Base-by-base conservation (phyloP, 1,139 yeast species). In the Sugiyamaella japonica region DNA sequence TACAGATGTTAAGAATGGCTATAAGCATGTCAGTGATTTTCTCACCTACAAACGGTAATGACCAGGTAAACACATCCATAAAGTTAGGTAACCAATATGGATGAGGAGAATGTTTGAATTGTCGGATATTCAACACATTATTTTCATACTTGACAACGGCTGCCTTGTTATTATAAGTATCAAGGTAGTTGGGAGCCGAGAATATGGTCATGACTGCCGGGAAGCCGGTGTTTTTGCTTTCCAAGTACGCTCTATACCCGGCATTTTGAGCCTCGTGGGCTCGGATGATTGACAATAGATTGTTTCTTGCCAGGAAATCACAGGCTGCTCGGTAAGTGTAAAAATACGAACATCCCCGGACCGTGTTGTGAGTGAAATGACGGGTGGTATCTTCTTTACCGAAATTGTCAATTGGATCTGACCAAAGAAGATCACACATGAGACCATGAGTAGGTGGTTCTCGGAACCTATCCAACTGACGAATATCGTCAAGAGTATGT, bases 181-280 rank as follows among this genome's bases (percentile, higher is more conserved):
- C 99, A 68, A 91, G 78, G 72, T 93, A 93, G 72, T 93, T 93
- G 4, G 99, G 99, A 0, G 99, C 99, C 56, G 95, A 86, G 72
- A 93, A 93, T 75, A 93, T 84, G 10, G 98, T 91, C 71, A 93
- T 81, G 48, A 93, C 79, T 16, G 95, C 84, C 1, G 98, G 98
- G 70, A 93, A 93, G n/a, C 95, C 96, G 68, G 91, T 85, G 15
- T 89, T 80, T 61, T 83, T 81, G 2, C 97, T 89, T 63, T 89
- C 82, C 63, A 86, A 86, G 73, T 93, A 93, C 87, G 95, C 93
- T 69, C 97, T 77, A 73, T 90, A 93, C 28, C 99, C 99, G 13
- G 95, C 95, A 71, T 93, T 97, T 71, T 93, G 99, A 1, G 98
- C 98, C 72, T 93, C 98, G 70, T 93, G 99, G 1, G 98, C 99